Evolutionary conservation across 2,329 filamentous ascomycete species (phyloP).

Genomic region (Rachicladosporium sp.): DNA sequence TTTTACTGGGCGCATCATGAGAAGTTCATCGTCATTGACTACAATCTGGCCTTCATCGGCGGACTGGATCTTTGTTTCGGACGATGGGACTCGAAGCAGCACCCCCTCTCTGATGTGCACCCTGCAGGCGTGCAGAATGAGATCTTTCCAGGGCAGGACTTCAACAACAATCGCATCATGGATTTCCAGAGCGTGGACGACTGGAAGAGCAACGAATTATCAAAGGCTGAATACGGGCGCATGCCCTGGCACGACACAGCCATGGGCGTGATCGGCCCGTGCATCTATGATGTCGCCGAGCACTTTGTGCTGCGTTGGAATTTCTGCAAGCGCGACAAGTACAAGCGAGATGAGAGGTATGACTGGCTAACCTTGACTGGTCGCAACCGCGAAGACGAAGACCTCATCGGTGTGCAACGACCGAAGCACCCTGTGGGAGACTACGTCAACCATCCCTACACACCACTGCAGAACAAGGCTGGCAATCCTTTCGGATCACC

Average conservation of each 20-base stretch:
- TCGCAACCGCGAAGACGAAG: constrained; percentile 64
- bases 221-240: constrained; percentile 78
- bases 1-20: constrained; percentile 98
- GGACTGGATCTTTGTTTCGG: constrained; percentile 93
- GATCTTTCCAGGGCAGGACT: constrained; percentile 90
- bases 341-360: constrained; percentile 73
- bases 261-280: constrained; percentile 82
- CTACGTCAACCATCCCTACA: constrained; percentile 69
- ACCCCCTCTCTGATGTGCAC: constrained; percentile 76
- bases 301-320: constrained; percentile 95
- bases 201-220: constrained; percentile 87
- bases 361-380: constrained; percentile 78
- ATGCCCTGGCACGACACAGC: constrained; percentile 98
- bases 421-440: constrained; percentile 82
- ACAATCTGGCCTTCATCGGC: constrained; percentile 80
- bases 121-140: constrained; percentile 71
- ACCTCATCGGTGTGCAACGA: constrained; percentile 75
- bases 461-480: constrained; percentile 55
- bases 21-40: constrained; percentile 93
- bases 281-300: constrained; percentile 86
- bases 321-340: constrained; percentile 93
- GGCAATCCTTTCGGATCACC: constrained; percentile 19
- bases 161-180: constrained; percentile 94
- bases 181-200: constrained; percentile 85
- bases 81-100: constrained; percentile 80